These are phyloP conservation scores for Hanseniaspora lachancei DNA, from an alignment of 805 yeast genomes.

Conservation along the genomic window DNA sequence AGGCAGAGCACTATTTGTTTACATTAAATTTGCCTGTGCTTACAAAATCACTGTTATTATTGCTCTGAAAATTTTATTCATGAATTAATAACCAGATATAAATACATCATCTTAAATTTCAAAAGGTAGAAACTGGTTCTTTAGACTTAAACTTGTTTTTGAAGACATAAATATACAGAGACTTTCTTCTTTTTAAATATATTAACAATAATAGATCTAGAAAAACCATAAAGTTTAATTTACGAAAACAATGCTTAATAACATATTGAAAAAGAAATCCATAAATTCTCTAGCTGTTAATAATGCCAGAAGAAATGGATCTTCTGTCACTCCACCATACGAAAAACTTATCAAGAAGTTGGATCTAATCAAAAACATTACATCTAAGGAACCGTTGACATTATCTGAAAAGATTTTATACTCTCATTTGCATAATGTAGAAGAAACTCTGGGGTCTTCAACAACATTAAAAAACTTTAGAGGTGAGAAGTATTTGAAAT, in stretches of 20 bases:
- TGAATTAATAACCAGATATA: no score
- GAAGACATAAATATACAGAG: no score
- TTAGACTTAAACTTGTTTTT: no score
- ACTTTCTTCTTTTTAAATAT: no score
- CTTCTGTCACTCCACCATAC: constrained; percentile 61
- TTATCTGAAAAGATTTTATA: constrained; percentile 89
- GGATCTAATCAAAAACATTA: constrained; percentile 46
- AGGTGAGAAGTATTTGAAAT: constrained; percentile 81
- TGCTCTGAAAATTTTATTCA: no score
- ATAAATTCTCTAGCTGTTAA: background rate
- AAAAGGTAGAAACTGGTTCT: no score
- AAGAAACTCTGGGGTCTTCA: constrained; percentile 53
- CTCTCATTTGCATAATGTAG: constrained; percentile 83
- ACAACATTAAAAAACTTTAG: constrained; percentile 42
- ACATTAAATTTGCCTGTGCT: background rate
- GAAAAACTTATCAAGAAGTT: constrained; percentile 57
- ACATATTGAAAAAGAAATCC: background rate
- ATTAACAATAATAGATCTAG: no score
- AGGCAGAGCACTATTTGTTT: background rate
- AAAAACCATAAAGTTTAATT: no score
- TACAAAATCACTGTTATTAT: background rate
- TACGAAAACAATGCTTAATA: constrained; percentile 2
- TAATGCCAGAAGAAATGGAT: background rate
- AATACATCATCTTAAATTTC: no score
- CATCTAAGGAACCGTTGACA: constrained; percentile 66